Base-by-base conservation (phyloP, 169 alveolate species). In the Plasmodium fragile region DNA sequence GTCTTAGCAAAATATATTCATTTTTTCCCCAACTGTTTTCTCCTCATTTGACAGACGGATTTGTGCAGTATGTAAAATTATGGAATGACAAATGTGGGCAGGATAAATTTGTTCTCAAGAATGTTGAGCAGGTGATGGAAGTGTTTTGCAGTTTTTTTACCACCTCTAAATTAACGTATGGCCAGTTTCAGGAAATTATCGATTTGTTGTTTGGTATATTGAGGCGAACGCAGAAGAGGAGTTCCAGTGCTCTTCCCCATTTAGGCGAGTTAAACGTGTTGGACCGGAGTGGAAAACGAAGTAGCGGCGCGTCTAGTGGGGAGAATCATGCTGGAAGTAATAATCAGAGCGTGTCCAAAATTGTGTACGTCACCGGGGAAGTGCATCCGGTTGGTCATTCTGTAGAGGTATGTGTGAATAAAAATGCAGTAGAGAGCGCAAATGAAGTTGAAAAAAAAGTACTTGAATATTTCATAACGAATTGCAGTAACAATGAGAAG, bases 1-100 rank as follows among this genome's bases (percentile, higher is more conserved):
- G 93, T 53, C 71, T 85, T 73, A 85, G 93, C 80, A 85, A 75
- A 85, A 69, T 85, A 52, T 85, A 85, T 75, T 85, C 79, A 16
- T 53, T 85, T 73, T 85, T 85, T 53, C 93, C 93, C 16, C 70
- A 85, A 52, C 11, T 85, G 1, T 73, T 85, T 75, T 85, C 93
- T 16, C 36, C 87, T 5, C 65, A 49, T 85, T 30, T 85, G 79
- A 73, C 53, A 16, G 81, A 85, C 28, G 85, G 85, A 8, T 85
- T 85, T 85, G 52, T 85, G n/a, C 55, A 85, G 65, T 73, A 75
- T 75, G 65, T 85, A 73, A 52, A 22, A 30, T 53, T 36, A 52
- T 85, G 65, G 36, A n/a, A 83, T 71, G 92, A 45, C 7, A 30
- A 45, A 18, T 28, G 72, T 72, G 41, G 32, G 39, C 13, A 75